A percentile compares a stretch with the other conserved stretches of the same genome.
These are phyloP conservation scores for Heritiera littoralis DNA, from an alignment of 345 rosid genomes.

Conservation along the genomic window DNA sequence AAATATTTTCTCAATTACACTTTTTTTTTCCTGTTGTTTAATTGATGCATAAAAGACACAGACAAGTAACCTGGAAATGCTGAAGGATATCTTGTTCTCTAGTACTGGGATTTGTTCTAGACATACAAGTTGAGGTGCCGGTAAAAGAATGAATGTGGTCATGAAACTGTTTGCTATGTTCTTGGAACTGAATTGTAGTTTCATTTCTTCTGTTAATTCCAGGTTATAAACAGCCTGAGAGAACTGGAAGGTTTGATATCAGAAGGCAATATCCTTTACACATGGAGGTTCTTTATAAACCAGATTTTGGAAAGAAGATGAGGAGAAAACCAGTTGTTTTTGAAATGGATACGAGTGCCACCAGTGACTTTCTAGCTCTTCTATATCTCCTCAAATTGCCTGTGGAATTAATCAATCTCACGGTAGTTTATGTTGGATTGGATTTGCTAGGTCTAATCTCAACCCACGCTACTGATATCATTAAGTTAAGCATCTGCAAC, in stretches of 20 bases:
- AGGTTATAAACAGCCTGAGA: slow-evolving; percentile 57
- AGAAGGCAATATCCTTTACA: slow-evolving; percentile 72
- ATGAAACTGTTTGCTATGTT: not conserved
- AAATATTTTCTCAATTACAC: not conserved
- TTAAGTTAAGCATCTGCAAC: too few relatives aligned
- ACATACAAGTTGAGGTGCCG: not conserved
- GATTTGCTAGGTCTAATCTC: not conserved
- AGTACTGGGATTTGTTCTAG: not conserved
- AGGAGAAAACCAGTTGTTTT: slow-evolving; percentile 74
- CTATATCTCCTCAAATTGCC: slow-evolving; percentile 83
- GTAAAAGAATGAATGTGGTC: not conserved
- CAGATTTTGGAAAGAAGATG: slow-evolving; percentile 47
- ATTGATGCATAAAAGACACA: not conserved
- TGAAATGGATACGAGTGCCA: slow-evolving; percentile 96
- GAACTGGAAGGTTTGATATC: slow-evolving; percentile 5
- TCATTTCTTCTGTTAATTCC: slow-evolving; percentile 8
- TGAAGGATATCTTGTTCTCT: not conserved
- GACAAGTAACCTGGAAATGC: not conserved
- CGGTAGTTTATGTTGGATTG: slow-evolving; percentile 39
- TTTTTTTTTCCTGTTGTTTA: not conserved
- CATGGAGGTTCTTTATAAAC: slow-evolving; percentile 53
- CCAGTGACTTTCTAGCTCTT: slow-evolving; percentile 84
- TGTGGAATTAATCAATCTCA: slow-evolving; percentile 62
- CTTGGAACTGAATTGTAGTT: not conserved
- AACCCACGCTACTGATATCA: too few relatives aligned